A percentile compares a stretch with the other conserved stretches of the same genome.
Evolutionary conservation across 2,329 filamentous ascomycete species (phyloP).

Genomic region (Chrysoporthe cubensis): DNA sequence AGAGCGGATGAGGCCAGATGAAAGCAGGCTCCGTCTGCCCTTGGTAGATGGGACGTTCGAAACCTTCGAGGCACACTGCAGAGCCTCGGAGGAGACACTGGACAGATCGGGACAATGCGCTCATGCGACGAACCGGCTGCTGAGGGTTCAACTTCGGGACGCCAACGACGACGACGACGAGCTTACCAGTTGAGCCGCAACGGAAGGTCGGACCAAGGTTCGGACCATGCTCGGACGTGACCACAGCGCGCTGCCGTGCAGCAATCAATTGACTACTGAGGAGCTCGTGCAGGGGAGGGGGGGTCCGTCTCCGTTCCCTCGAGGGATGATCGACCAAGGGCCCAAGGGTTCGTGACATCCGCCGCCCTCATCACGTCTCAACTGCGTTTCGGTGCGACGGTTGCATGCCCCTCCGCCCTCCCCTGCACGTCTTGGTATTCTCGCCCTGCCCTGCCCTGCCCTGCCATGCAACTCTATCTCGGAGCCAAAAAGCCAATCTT

Average conservation of each 20-base stretch:
- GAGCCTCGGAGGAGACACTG: too few relatives aligned
- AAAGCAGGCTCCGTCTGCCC: too few relatives aligned
- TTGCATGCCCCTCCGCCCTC: constrained; percentile 16
- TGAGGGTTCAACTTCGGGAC: too few relatives aligned
- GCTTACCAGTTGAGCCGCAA: background rate
- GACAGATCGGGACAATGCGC: too few relatives aligned
- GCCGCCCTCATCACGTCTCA: constrained; percentile 33
- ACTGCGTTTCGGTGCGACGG: constrained; percentile 33
- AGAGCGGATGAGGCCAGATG: background rate
- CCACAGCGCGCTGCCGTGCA: background rate
- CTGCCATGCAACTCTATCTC: constrained; percentile 23
- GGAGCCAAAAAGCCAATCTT: constrained; percentile 23
- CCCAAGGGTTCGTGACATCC: constrained; percentile 20
- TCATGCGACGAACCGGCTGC: too few relatives aligned
- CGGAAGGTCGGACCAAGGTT: background rate
- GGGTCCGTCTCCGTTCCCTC: background rate
- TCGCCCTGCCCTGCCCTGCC: background rate
- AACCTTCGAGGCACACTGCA: too few relatives aligned
- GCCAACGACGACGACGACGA: background rate
- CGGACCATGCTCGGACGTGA: background rate
- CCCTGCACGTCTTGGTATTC: background rate
- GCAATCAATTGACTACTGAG: too few relatives aligned
- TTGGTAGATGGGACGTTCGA: too few relatives aligned
- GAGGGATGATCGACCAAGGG: background rate
- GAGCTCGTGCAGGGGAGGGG: background rate